Base-by-base conservation (phyloP, 2,329 filamentous ascomycete species). In the Monosporascus sp. region DNA sequence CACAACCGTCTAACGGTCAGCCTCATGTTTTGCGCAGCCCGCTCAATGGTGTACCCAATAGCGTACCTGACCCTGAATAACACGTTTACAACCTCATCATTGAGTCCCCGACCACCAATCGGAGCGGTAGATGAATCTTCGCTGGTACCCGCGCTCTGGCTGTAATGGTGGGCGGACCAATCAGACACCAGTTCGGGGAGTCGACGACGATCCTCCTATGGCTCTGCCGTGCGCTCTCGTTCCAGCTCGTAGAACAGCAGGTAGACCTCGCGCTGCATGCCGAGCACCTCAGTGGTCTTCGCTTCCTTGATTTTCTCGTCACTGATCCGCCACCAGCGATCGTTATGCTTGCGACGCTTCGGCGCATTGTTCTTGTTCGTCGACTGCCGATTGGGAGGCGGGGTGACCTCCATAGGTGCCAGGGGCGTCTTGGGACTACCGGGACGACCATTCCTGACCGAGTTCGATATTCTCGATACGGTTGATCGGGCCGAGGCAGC, bases 261-360 rank as follows among this genome's bases (percentile, higher is more conserved):
- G 70, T 99, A 99, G 1, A 97, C 93, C 71, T 99, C 94, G 64
- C 87, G 87, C 72, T 97, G 91, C 91, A 97, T 96, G 7, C 85
- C 84, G 54, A 99, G 71, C 7, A 99, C 91, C 62, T 99, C 94
- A 51, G 80, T 84, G 6, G 92, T 97, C 76, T 92, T 96, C 60
- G 91, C 88, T 72, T 97, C 93, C 67, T 93, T 94, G 64, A 97
- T 84, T 72, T 95, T 96, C 60, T 99, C 94, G 68, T 99, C 94
- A 60, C 92, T 97, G 60, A 99, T 96, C 37, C 94, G 85, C 94
- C 94, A 99, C 94, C 94, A 99, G 41, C 88, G 85, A 65, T 95
- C 87, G 14, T 82, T 85, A 55, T 80, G 83, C 61, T 82, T 85
- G 58, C 76, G 81, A 37, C 78, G 68, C 51, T 74, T 77, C 11